Conservation (phyloP, 2,329 filamentous ascomycete species). For the Colletotrichum caudatum region DNA sequence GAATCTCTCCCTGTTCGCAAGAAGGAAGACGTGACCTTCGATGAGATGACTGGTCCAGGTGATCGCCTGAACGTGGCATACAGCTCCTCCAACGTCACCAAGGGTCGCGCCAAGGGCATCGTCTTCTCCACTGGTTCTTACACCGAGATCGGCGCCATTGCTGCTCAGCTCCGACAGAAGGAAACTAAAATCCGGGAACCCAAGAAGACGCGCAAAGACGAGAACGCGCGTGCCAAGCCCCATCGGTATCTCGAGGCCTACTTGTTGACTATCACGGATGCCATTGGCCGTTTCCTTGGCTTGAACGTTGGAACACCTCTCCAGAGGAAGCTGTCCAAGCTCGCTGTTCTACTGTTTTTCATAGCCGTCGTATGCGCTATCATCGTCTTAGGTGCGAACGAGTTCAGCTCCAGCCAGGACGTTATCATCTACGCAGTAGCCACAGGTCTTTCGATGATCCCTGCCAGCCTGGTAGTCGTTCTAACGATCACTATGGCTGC, state of each 20-base stretch:
- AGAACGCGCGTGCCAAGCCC: constrained; percentile 60
- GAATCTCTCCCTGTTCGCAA: constrained; percentile 71
- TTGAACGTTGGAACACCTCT: constrained; percentile 75
- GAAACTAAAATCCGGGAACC: constrained; percentile 60
- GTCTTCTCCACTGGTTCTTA: constrained; percentile 70
- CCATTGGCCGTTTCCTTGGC: constrained; percentile 71
- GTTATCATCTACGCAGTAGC: constrained; percentile 74
- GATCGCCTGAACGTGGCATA: constrained; percentile 73
- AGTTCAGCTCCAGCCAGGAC: constrained; percentile 62
- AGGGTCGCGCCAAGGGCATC: constrained; percentile 69
- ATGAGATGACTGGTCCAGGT: constrained; percentile 65
- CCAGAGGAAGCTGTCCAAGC: constrained; percentile 73
- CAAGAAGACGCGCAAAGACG: constrained; percentile 56
- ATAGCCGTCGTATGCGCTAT: constrained; percentile 74
- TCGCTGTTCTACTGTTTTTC: constrained; percentile 71
- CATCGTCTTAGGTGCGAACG: constrained; percentile 72
- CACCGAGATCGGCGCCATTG: constrained; percentile 74
- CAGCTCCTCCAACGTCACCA: constrained; percentile 72
- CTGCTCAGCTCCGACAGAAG: constrained; percentile 67
- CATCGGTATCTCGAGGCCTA: constrained; percentile 57
- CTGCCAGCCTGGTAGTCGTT: constrained; percentile 72
- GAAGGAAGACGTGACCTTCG: constrained; percentile 61
- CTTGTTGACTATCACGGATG: constrained; percentile 62
- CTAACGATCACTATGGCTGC: constrained; percentile 76
- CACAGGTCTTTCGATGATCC: constrained; percentile 71